Base-by-base conservation (phyloP, 2,329 filamentous ascomycete genomes). In the Fusarium abutilonis region DNA sequence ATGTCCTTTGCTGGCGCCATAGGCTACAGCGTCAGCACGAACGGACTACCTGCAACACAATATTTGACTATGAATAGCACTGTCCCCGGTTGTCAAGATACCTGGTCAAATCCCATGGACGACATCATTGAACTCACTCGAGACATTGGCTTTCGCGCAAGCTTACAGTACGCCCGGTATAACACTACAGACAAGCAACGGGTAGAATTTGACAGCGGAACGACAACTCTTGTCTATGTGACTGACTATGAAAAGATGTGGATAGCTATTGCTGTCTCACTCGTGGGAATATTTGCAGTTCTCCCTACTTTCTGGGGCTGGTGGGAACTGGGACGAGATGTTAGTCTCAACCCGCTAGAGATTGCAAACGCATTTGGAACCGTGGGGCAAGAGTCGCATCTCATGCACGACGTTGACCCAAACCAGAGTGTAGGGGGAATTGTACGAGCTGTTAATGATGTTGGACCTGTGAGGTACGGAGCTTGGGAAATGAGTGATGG, bases 251-350 rank as follows among this genome's bases (percentile, higher is more conserved):
- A 55, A 0, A 63, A 67, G 40, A 67, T 69, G 66, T 65, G 57
- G 54, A 60, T 69, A 42, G 63, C 63, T 0, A 32, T 69, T 3
- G 44, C 35, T 2, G 66, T 63, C 2, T 69, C 66, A 0, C 49
- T 68, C 1, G 31, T 69, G 0, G 66, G 66, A 0, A 60, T 69
- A 9, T 56, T 69, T 3, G 21, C 56, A 0, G 66, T 69, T 0
- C 38, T 69, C 0, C 66, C 66, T 0, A 60, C 56, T 1, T 69
- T 69, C 28, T 69, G 63, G 66, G 66, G 66, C 2, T 69, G 66
- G 66, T 69, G 66, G 66, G 66, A 69, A 19, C 43, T 69, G 2
- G 66, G 66, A 1, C 45, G 66, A 40, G 60, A 60, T n/a, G 66
- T 69, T 2, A 69, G 66, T 23, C 32, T 69, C 0, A 69, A 63